Percentiles rank a stretch among this genome's conserved stretches.
phyloP scores from a whole-genome alignment of 768 basidiomycete genomes.

The Porphyrellus cyaneotinctus region DNA sequence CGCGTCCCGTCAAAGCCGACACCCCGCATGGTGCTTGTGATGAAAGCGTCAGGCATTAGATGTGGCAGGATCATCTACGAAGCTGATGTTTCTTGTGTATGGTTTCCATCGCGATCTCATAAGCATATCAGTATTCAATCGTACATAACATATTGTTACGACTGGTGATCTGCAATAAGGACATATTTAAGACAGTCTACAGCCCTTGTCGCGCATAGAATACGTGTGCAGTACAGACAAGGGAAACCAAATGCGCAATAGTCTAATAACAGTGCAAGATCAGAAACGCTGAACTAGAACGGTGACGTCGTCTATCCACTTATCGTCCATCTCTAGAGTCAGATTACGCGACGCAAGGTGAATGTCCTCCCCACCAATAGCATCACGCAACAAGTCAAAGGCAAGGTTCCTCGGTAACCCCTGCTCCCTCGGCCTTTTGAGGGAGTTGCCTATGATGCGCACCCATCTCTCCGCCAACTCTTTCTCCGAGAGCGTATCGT shows the following conservation, averaged over 20 bases:
- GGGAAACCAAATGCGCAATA: background rate
- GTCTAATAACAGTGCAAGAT: conserved; percentile 9
- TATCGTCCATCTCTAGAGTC: conserved; percentile 48
- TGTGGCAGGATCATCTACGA: background rate
- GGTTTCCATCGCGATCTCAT: background rate
- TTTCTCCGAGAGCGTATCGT: conserved; percentile 27
- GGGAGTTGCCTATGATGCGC: conserved; percentile 26
- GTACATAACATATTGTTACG: conserved; percentile 12
- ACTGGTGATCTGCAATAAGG: conserved; percentile 7
- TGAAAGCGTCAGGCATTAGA: conserved; percentile 22
- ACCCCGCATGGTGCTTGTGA: conserved; percentile 12
- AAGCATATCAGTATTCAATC: conserved; percentile 10
- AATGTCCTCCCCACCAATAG: conserved; percentile 40
- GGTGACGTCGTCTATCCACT: conserved; percentile 50
- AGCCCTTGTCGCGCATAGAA: background rate
- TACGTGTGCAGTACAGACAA: background rate
- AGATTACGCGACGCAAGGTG: conserved; percentile 39
- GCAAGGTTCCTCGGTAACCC: conserved; percentile 33
- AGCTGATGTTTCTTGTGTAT: background rate
- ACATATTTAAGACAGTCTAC: conserved; percentile 6
- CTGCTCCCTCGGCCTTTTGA: conserved; percentile 19
- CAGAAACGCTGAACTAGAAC: conserved; percentile 40
- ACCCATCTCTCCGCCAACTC: conserved; percentile 36
- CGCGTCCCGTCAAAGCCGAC: conserved; percentile 20
- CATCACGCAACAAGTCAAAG: conserved; percentile 38